A percentile compares a stretch with the other conserved stretches of the same genome.
phyloP scores from a whole-genome alignment of 257 asterid species.

The Verbena officinalis region DNA sequence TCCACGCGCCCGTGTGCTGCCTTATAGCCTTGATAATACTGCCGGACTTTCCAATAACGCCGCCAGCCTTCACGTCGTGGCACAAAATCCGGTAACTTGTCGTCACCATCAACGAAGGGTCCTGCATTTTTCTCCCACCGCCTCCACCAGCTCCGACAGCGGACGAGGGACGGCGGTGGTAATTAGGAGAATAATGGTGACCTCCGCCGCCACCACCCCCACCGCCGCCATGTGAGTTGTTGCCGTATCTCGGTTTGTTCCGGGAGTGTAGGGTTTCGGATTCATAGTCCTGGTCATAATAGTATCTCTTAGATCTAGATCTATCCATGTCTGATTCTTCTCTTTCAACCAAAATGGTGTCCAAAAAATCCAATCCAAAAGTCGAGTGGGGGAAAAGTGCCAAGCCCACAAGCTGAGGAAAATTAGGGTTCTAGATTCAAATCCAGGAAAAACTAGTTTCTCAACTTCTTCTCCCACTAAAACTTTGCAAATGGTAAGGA shows the following conservation, averaged over 20 bases:
- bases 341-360: slow-evolving; percentile 22
- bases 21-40: slow-evolving; percentile 83
- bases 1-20: slow-evolving; percentile 96
- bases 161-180: slow-evolving; percentile 50
- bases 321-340: slow-evolving; percentile 56
- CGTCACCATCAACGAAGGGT: slow-evolving; percentile 68
- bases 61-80: slow-evolving; percentile 85
- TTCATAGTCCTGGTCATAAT: slow-evolving; percentile 76
- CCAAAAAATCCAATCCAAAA: slow-evolving; percentile 32
- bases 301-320: slow-evolving; percentile 85
- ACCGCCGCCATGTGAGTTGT: slow-evolving; percentile 45
- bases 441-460: slow-evolving; percentile 12
- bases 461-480: slow-evolving; percentile 17
- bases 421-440: slow-evolving; percentile 48
- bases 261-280: slow-evolving; percentile 65
- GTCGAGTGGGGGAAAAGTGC: slow-evolving; percentile 18
- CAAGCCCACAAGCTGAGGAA: slow-evolving; percentile 29
- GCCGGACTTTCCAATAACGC: slow-evolving; percentile 95
- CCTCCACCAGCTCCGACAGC: slow-evolving; percentile 27
- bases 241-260: slow-evolving; percentile 51
- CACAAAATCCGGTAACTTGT: slow-evolving; percentile 84
- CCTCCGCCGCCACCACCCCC: slow-evolving; percentile 46
- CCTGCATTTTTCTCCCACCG: slow-evolving; percentile 56
- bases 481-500: slow-evolving; percentile 13
- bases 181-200: slow-evolving; percentile 41